A percentile compares a stretch with the other conserved stretches of the same genome.
These are phyloP conservation scores for Trichosporon asahii DNA, from an alignment of 1,284 basidiomycete species.

Conservation along the genomic window DNA sequence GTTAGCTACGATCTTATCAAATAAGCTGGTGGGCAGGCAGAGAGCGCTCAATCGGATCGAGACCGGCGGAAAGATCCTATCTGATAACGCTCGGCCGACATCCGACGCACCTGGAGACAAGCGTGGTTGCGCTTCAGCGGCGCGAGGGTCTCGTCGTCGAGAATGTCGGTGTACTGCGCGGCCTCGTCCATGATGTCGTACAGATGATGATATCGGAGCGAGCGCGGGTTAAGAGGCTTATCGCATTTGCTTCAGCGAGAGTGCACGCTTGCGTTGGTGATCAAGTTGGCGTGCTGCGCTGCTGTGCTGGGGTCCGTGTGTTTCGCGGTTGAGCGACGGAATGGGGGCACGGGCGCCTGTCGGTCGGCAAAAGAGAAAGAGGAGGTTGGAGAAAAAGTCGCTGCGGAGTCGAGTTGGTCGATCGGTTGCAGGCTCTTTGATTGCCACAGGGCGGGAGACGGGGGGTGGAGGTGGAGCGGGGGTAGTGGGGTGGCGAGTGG, in stretches of 20 bases:
- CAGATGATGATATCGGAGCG: not conserved
- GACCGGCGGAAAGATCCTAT: not conserved
- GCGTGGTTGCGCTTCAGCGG: constrained; percentile 49
- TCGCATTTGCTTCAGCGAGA: not conserved
- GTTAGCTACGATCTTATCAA: not conserved
- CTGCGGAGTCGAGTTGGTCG: not conserved
- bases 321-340: not conserved
- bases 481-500: not conserved
- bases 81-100: not conserved
- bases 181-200: constrained; percentile 21
- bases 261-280: not conserved
- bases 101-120: constrained; percentile 31
- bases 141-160: constrained; percentile 44
- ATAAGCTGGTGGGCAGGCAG: not conserved
- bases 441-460: not conserved
- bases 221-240: not conserved
- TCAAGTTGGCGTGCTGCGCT: not conserved
- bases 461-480: not conserved
- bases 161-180: constrained; percentile 32
- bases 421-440: not conserved
- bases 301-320: no score
- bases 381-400: not conserved
- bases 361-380: not conserved
- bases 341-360: not conserved
- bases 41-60: not conserved